A percentile compares a stretch with the other conserved stretches of the same genome.
Conservation (phyloP, 371 early-diverging fungal genomes). For the Lichtheimia ramosa region DNA sequence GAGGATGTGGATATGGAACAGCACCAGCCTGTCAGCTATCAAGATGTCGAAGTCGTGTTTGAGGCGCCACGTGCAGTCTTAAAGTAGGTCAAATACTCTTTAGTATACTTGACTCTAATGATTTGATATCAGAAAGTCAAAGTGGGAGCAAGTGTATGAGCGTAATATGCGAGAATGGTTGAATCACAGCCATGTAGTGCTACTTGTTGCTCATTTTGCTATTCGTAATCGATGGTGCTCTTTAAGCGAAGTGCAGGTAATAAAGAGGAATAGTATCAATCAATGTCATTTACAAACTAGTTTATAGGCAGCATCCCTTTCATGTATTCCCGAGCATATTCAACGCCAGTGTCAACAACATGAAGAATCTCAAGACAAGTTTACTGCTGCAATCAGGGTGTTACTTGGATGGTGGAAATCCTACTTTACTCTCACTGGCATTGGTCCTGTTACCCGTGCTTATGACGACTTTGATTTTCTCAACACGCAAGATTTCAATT, state of each 20-base stretch:
- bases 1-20: background rate
- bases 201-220: slow-evolving; percentile 36
- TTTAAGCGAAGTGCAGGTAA: slow-evolving; percentile 29
- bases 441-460: slow-evolving; percentile 38
- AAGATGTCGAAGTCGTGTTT: slow-evolving; percentile 43
- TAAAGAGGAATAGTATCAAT: background rate
- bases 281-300: background rate
- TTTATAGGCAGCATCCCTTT: slow-evolving; percentile 26
- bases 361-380: slow-evolving; percentile 13
- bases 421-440: slow-evolving; percentile 48
- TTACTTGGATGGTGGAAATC: slow-evolving; percentile 60
- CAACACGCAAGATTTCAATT: slow-evolving; percentile 13
- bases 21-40: slow-evolving; percentile 11
- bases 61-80: slow-evolving; percentile 27
- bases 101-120: background rate
- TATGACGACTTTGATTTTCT: slow-evolving; percentile 29
- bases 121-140: slow-evolving; percentile 21
- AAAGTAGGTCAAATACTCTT: slow-evolving; percentile 22
- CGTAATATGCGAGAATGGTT: slow-evolving; percentile 38
- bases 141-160: slow-evolving; percentile 31
- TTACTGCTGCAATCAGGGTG: slow-evolving; percentile 35
- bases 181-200: slow-evolving; percentile 38
- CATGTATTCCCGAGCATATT: slow-evolving; percentile 32
- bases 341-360: slow-evolving; percentile 12
- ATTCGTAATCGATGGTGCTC: slow-evolving; percentile 45